Evolutionary conservation across 2,329 filamentous ascomycete species (phyloP), one percentile per base, ranked within the genome.

Genomic region (Ramularia endophylla): DNA sequence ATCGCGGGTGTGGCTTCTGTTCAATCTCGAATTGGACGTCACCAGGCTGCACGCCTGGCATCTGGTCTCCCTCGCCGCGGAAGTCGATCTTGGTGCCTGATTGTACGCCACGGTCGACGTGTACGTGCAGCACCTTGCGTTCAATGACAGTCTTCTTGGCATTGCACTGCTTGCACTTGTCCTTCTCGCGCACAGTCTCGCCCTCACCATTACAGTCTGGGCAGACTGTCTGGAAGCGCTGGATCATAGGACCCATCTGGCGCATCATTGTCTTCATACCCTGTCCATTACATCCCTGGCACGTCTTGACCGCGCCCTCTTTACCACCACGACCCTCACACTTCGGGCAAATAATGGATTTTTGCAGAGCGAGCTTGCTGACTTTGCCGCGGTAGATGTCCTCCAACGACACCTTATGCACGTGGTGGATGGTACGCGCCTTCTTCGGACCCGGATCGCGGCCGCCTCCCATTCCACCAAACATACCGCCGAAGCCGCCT

Each of bases 211-310:
- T 90, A 66, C 92, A 98, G 71, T 98, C 94, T 19, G 89, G 86
- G 78, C 92, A 98, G 58, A 95, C 89, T 20, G 90, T 97, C 76
- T 98, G 92, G 81, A 98, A 98, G 44, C 92, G 87, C 73, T 98
- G 94, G 57, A 98, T 97, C 92, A 98, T 98, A 46, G 92, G 92
- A 38, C 92, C 92, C 89, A 98, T 97, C 71, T 98, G 92, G 64
- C 94, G 85, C 92, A 98, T 95, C 90, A 98, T 97, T 29, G 87
- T 95, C 84, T 97, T 97, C 86, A 95, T 95, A 68, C 92, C 92
- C 51, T 85, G 80, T 53, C 92, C 92, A 59, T 94, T 87, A 67
- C 92, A 98, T 61, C 87, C 85, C 29, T 79, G 63, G 69, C 92
- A 98, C 60, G 85, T 86, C 73, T 89, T 90, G 52, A 97, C 90